A percentile compares a stretch with the other conserved stretches of the same genome.
phyloP scores from a whole-genome alignment of 257 asterid species.

The Ophiorrhiza pumila region DNA sequence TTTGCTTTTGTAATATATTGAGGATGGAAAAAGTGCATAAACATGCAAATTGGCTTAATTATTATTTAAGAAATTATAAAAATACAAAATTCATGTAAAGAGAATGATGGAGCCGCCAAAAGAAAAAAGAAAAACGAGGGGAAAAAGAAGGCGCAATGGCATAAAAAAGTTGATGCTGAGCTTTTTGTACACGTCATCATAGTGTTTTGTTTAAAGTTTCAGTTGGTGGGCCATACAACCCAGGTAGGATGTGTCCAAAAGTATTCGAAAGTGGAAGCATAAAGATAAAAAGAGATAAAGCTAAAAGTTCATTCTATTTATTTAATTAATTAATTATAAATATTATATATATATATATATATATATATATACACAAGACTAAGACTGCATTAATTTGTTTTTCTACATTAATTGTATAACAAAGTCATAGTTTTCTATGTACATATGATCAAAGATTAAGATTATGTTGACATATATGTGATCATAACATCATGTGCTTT shows the following conservation, averaged over 20 bases:
- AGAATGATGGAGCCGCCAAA: slow-evolving; percentile 46
- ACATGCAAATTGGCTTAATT: too few relatives aligned
- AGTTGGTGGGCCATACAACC: slow-evolving; percentile 23
- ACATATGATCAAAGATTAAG: slow-evolving; percentile 18
- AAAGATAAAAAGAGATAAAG: slow-evolving; percentile 42
- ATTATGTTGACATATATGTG: slow-evolving; percentile 36
- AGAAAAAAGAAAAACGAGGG: slow-evolving; percentile 21
- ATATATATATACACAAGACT: not conserved
- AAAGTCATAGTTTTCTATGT: not conserved
- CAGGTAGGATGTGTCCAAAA: slow-evolving; percentile 51
- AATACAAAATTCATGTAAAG: slow-evolving; percentile 13
- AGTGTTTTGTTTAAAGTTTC: slow-evolving; percentile 23
- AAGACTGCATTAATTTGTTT: too few relatives aligned
- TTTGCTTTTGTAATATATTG: not conserved
- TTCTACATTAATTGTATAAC: too few relatives aligned
- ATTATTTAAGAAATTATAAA: too few relatives aligned
- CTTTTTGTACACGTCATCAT: slow-evolving; percentile 69
- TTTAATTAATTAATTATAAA: not conserved
- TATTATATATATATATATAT: not conserved
- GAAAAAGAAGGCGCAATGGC: not conserved
- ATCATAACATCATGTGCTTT: slow-evolving; percentile 27
- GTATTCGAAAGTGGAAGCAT: slow-evolving; percentile 51
- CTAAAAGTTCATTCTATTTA: slow-evolving; percentile 29
- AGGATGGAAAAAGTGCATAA: slow-evolving; percentile 24
- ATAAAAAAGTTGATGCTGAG: slow-evolving; percentile 46